phyloP scores from a whole-genome alignment of 306 rosid genomes.

The Senna siamea region DNA sequence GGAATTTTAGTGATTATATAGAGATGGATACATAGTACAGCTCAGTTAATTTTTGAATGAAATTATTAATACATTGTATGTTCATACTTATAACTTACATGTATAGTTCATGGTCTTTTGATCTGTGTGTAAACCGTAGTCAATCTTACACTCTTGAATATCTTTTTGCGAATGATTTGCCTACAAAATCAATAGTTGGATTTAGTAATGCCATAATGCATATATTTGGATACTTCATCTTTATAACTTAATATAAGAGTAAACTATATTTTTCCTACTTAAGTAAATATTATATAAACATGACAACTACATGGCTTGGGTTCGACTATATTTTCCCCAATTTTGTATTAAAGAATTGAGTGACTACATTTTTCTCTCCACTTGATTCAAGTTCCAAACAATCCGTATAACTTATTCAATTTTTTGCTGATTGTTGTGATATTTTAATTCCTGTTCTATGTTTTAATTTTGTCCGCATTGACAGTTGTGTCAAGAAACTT shows the following conservation, averaged over 20 bases:
- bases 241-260: background rate
- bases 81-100: background rate
- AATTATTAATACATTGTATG: background rate
- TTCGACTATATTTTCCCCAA: no score
- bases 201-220: background rate
- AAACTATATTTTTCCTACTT: no score
- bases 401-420: conserved; percentile 4
- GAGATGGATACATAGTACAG: background rate
- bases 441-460: conserved; percentile 18
- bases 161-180: background rate
- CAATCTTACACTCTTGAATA: background rate
- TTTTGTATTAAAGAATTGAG: background rate
- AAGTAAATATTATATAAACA: no score
- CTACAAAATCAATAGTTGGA: background rate
- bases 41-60: background rate
- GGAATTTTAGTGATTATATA: background rate
- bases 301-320: no score
- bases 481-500: conserved; percentile 13
- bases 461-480: conserved; percentile 12
- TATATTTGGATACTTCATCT: background rate
- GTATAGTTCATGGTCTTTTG: no score
- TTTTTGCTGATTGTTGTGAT: conserved; percentile 6
- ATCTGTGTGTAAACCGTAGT: background rate
- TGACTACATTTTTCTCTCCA: conserved; percentile 9
- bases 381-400: conserved; percentile 22